Conservation (phyloP, 305 asterid genomes). For the Nicotiana rustica region DNA sequence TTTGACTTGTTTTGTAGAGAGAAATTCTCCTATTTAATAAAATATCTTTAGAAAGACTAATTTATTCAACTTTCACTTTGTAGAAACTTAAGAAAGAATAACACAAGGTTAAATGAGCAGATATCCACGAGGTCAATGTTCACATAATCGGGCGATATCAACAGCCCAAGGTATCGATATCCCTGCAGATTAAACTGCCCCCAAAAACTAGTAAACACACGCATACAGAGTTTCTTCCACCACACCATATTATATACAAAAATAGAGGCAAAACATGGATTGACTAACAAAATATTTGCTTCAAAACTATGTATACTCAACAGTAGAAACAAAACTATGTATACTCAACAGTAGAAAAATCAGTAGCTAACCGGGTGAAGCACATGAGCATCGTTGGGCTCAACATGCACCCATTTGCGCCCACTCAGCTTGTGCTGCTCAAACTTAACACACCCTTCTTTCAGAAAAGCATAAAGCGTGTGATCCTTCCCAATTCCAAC, state of each 20-base stretch:
- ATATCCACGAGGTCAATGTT: neutral
- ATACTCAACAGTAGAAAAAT: too few species aligned
- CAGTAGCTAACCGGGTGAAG: constrained; percentile 59
- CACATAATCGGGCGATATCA: neutral
- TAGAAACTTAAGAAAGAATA: too few species aligned
- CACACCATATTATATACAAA: too few species aligned
- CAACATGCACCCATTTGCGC: constrained; percentile 93
- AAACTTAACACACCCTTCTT: constrained; percentile 81
- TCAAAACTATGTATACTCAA: too few species aligned
- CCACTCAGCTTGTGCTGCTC: constrained; percentile 73
- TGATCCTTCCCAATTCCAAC: constrained; percentile 93
- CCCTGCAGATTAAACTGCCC: neutral
- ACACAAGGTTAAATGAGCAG: neutral
- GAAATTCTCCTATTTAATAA: neutral
- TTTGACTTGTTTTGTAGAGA: neutral
- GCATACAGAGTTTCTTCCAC: too few species aligned
- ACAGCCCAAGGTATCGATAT: neutral
- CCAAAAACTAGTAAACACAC: too few species aligned
- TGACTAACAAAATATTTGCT: too few species aligned
- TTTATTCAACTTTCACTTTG: too few species aligned
- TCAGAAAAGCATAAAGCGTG: constrained; percentile 79
- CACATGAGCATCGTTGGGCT: constrained; percentile 77
- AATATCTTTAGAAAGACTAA: too few species aligned
- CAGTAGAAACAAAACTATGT: too few species aligned
- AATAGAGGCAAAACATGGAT: too few species aligned